Evolutionary conservation across 164 flowering plant species (phyloP), one percentile per base, ranked within the genome.

Genomic region (Vitis cinerea): DNA sequence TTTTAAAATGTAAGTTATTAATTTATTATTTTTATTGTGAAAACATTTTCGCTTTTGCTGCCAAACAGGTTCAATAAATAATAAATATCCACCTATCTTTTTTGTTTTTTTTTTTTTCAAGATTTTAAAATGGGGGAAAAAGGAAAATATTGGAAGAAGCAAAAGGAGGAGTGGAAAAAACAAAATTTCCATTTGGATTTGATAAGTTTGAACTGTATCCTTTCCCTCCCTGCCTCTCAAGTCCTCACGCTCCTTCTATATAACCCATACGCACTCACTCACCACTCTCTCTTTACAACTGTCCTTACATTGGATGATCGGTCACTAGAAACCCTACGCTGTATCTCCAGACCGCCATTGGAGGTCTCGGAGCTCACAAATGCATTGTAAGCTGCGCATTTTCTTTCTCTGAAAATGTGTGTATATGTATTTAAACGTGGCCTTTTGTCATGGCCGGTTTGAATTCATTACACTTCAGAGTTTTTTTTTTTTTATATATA

Each of bases 151-250:
- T 64, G 63, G 69, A 59, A 58, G 10, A 0, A 65, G 64, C 50
- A 29, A 50, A 52, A 56, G 44, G 17, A 19, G 47, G 9, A 65
- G 67, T 60, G 64, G 69, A 72, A 62, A 54, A 54, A 61, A 17
- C 51, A 68, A 56, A 30, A 37, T 68, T 67, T 49, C 37, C 51
- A 11, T 68, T 73, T 19, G 65, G 49, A 67, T 31, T 68, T 74
- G 49, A 64, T 59, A 69, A 69, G 74, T 79, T 79, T 64, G 70
- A 79, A 79, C 82, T 74, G 77, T 61, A 37, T 59, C 72, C 44
- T 37, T 37, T 49, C 68, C 72, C 52, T 76, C 79, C 82, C 77
- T 31, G 6, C 6, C 6, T 37, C 44, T 37, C 27, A 37, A 37
- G 44, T 37, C 5, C 79, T 64, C 77, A 63, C 75, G 58, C 81